phyloP scores from a whole-genome alignment of 495 filamentous ascomycete genomes.

The Penicillium antarcticum region DNA sequence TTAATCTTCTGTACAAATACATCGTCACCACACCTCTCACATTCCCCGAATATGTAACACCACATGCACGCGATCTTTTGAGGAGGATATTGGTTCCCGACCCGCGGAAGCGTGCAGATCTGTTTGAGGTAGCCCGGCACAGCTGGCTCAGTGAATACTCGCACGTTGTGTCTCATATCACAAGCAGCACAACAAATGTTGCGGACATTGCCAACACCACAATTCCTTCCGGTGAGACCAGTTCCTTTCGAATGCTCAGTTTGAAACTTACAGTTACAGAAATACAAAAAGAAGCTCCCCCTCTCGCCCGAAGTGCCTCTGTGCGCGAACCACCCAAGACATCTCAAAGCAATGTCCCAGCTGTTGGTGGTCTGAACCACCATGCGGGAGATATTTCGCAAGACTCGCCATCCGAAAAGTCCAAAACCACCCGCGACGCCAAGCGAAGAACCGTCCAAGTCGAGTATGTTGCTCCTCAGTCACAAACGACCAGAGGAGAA shows the following conservation, averaged over 20 bases:
- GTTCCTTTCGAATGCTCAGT: not conserved
- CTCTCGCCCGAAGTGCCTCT: conserved; percentile 79
- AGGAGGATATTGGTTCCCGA: conserved; percentile 95
- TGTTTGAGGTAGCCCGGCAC: conserved; percentile 96
- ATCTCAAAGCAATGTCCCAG: conserved; percentile 49
- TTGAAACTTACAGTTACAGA: conserved; percentile 18
- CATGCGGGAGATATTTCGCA: conserved; percentile 76
- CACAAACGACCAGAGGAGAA: conserved; percentile 71
- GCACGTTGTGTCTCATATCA: conserved; percentile 92
- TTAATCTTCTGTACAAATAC: conserved; percentile 98
- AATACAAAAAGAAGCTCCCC: conserved; percentile 56
- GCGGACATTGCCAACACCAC: conserved; percentile 83
- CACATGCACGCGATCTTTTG: conserved; percentile 90
- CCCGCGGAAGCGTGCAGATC: conserved; percentile 87
- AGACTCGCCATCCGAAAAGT: conserved; percentile 58
- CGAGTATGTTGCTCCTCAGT: conserved; percentile 92
- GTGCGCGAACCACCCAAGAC: conserved; percentile 84
- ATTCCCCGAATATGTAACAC: conserved; percentile 98
- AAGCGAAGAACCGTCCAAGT: conserved; percentile 96
- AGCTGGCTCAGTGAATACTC: conserved; percentile 98
- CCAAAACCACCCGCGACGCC: conserved; percentile 68
- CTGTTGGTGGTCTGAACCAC: conserved; percentile 65
- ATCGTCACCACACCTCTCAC: conserved; percentile 96
- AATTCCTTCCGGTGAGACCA: conserved; percentile 57
- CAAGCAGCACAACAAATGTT: conserved; percentile 85